Evolutionary conservation across 257 asterid genomes (phyloP), one percentile per base, ranked within the genome.

Genomic region (Agastache rugosa): DNA sequence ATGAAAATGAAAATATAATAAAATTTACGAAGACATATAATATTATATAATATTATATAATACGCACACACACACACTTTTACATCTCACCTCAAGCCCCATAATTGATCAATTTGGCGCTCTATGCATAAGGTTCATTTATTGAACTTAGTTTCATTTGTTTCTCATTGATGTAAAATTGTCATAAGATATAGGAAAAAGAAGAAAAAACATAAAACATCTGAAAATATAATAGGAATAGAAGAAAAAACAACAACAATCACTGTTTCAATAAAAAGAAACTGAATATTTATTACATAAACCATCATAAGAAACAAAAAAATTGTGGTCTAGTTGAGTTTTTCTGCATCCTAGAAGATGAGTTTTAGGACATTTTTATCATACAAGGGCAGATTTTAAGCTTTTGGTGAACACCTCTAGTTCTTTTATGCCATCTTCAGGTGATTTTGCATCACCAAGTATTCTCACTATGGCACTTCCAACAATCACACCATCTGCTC

Each of bases 401-500:
- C 90, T 87, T 76, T 79, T 89, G 67, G 89, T 75, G 87, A 90
- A 93, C 44, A 8, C 76, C 80, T 87, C 92, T 0, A 93, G 77
- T 67, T 87, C 97, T 81, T 87, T 86, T 72, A 93, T 64, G 25
- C 96, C 97, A 77, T 93, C 96, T 81, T 89, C 90, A 0, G 97
- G 94, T 1, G 97, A 89, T 78, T 82, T 90, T 56, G 98, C 96
- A 11, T 87, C 94, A 6, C 87, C 96, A n/a, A 93, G 75, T 71
- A 90, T 65, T 85, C 77, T 89, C 6, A 93, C 97, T 63, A 93
- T 77, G n/a, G 98, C 98, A 48, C 97, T 93, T 1, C 98, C 98
- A 53, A 93, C 93, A 71, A 93, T 93, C 76, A 93, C 97, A 2
- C 98, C 98, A 29, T 90, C 98, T 19, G 98, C 98, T 77, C 98